These are phyloP conservation scores for Trichophyton simii DNA, from an alignment of 2,329 filamentous ascomycete species.

Conservation along the genomic window DNA sequence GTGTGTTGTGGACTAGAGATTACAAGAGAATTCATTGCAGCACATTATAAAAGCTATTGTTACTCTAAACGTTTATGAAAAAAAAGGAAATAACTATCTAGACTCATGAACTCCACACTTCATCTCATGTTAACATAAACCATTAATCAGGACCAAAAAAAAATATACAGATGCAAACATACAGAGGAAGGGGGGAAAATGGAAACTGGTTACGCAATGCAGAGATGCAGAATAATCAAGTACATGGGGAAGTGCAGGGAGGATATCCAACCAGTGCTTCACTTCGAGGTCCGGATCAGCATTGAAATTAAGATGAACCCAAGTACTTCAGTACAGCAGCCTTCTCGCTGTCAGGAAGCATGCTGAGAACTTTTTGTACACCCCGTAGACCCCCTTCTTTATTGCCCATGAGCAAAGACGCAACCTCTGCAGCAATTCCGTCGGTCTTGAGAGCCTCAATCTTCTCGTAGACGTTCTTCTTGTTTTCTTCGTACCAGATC, in stretches of 20 bases:
- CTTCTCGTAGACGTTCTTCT: conserved; percentile 69
- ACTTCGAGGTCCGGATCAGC: neutral
- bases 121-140: neutral
- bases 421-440: conserved; percentile 55
- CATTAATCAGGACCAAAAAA: neutral
- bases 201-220: neutral
- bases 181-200: neutral
- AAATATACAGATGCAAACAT: neutral
- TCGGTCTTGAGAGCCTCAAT: conserved; percentile 74
- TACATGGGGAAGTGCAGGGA: neutral
- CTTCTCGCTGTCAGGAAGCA: conserved; percentile 78
- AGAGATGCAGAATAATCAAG: neutral
- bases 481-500: conserved; percentile 92
- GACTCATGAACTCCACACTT: neutral
- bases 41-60: neutral
- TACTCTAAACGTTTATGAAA: neutral
- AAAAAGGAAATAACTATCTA: neutral
- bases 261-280: neutral
- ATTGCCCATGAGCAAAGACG: conserved; percentile 53
- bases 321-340: conserved; percentile 60
- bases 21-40: neutral
- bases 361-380: conserved; percentile 70
- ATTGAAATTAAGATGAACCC: conserved; percentile 7
- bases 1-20: too few relatives aligned
- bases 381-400: conserved; percentile 66